Evolutionary conservation across 352 stramenopile genomes (phyloP).

Genomic region (Phytophthora citricola): DNA sequence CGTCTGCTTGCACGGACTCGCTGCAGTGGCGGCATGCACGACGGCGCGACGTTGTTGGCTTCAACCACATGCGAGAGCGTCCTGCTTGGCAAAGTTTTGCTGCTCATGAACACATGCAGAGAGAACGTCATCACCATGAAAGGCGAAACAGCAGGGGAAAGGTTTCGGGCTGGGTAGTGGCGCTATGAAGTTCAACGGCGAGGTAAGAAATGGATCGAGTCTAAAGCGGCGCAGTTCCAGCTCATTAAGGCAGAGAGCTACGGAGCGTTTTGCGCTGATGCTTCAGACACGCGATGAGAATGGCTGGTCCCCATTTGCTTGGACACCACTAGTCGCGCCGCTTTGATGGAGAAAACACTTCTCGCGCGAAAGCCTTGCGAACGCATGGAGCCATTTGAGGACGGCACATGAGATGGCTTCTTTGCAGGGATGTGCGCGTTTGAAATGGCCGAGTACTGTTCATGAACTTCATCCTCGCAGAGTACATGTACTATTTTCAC

Average conservation of each 20-base stretch:
- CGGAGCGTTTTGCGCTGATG: background rate
- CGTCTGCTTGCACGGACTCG: conserved; percentile 16
- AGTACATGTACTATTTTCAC: conserved; percentile 1
- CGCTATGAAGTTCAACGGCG: conserved; percentile 16
- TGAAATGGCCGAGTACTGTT: conserved; percentile 4
- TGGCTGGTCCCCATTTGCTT: conserved; percentile 5
- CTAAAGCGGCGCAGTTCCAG: background rate
- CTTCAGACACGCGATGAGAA: background rate
- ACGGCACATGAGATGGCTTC: background rate
- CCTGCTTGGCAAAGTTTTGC: conserved; percentile 1
- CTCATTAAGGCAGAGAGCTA: conserved; percentile 3
- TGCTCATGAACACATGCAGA: conserved; percentile 2
- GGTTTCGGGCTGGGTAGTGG: conserved; percentile 7
- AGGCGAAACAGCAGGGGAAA: conserved; percentile 15
- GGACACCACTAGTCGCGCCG: conserved; percentile 7
- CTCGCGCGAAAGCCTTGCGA: background rate
- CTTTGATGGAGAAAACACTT: conserved; percentile 17
- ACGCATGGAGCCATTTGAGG: conserved; percentile 9
- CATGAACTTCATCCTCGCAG: background rate
- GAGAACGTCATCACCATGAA: conserved; percentile 2
- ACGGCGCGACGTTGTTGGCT: background rate
- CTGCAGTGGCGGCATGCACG: background rate
- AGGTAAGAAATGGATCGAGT: background rate
- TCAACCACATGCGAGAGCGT: background rate
- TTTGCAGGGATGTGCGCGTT: conserved; percentile 1